phyloP scores from a whole-genome alignment of 1,284 basidiomycete genomes.

The Microbotryum violaceum region DNA sequence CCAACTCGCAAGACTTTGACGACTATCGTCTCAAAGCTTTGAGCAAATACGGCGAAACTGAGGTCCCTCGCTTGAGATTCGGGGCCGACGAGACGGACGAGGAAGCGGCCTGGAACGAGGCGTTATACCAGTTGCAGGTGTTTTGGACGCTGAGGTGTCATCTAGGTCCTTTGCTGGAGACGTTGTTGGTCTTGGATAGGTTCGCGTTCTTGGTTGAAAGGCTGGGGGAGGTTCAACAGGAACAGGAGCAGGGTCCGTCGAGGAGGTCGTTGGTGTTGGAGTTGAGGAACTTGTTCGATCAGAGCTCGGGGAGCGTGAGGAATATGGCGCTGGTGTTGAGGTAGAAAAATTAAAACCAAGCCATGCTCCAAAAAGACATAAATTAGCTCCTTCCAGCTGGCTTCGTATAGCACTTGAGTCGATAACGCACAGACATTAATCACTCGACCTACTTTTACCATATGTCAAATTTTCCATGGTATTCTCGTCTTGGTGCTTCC shows the following conservation, averaged over 20 bases:
- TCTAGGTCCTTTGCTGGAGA: slow-evolving; percentile 23
- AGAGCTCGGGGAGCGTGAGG: slow-evolving; percentile 21
- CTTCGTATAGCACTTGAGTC: too few species aligned
- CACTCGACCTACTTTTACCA: too few species aligned
- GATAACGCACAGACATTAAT: too few species aligned
- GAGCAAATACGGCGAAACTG: background rate
- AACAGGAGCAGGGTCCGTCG: too few species aligned
- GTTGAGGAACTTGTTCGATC: slow-evolving; percentile 29
- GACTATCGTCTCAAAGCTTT: slow-evolving; percentile 20
- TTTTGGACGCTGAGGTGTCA: slow-evolving; percentile 27
- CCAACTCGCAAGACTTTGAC: slow-evolving; percentile 4
- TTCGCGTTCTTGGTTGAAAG: slow-evolving; percentile 17
- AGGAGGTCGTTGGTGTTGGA: slow-evolving; percentile 10
- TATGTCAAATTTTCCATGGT: too few species aligned
- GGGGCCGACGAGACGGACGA: background rate
- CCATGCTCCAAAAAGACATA: too few species aligned
- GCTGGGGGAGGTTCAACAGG: background rate
- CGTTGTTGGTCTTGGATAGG: slow-evolving; percentile 22
- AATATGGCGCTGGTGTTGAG: slow-evolving; percentile 29
- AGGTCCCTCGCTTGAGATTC: slow-evolving; percentile 6
- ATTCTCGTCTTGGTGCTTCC: too few species aligned
- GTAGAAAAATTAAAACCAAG: background rate
- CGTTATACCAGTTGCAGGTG: slow-evolving; percentile 12
- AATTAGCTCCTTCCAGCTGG: too few species aligned
- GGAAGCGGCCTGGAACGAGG: slow-evolving; percentile 9